A percentile compares a stretch with the other conserved stretches of the same genome.
phyloP scores from a whole-genome alignment of 345 rosid genomes.

The Boechera retrofracta region DNA sequence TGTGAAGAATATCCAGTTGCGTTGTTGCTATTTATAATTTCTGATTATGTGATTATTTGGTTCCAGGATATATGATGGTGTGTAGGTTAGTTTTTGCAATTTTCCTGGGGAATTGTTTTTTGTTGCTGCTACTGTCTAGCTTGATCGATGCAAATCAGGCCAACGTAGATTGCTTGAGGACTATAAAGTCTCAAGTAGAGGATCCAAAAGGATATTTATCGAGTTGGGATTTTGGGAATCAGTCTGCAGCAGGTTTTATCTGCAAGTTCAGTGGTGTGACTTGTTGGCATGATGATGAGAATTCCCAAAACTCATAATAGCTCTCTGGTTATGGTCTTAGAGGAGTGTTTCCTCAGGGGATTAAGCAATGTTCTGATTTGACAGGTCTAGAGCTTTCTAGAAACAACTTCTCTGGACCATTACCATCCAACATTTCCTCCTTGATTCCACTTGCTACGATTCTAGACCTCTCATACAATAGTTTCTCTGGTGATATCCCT shows the following conservation, averaged over 20 bases:
- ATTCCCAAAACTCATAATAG: no score
- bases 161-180: constrained; percentile 60
- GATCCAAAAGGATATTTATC: constrained; percentile 56
- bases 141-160: constrained; percentile 28
- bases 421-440: constrained; percentile 51
- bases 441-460: constrained; percentile 13
- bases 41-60: background rate
- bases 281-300: constrained; percentile 91
- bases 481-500: constrained; percentile 66
- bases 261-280: constrained; percentile 73
- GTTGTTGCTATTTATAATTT: background rate
- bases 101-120: background rate
- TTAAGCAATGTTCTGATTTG: constrained; percentile 53
- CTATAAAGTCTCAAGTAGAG: constrained; percentile 46
- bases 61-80: background rate
- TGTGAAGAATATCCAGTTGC: background rate
- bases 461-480: constrained; percentile 72
- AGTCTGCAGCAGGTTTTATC: constrained; percentile 56
- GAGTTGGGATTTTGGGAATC: constrained; percentile 63
- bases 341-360: constrained; percentile 69
- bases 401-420: constrained; percentile 61
- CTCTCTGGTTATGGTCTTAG: constrained; percentile 66
- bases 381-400: constrained; percentile 64
- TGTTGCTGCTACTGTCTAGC: background rate
- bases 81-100: background rate